phyloP scores from a whole-genome alignment of 2,329 filamentous ascomycete species.

The Pseudocercospora fuligena region DNA sequence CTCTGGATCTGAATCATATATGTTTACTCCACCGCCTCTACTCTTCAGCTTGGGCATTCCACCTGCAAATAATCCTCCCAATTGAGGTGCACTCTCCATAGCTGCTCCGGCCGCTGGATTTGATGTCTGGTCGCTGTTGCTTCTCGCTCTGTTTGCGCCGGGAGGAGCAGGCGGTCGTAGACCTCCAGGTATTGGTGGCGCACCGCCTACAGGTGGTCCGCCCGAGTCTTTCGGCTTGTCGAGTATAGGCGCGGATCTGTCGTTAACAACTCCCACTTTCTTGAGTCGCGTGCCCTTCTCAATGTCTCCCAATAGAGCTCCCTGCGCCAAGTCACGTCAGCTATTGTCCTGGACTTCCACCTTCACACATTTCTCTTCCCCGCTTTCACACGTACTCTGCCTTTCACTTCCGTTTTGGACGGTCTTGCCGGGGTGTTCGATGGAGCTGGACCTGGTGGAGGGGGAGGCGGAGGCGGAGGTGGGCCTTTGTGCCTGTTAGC shows the following conservation, averaged over 20 bases:
- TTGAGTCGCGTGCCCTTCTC: constrained; percentile 77
- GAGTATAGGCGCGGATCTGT: constrained; percentile 81
- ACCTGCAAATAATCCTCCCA: constrained; percentile 86
- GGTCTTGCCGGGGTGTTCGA: constrained; percentile 61
- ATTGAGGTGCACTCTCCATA: constrained; percentile 71
- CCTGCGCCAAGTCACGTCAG: constrained; percentile 56
- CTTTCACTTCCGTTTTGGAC: constrained; percentile 59
- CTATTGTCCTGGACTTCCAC: constrained; percentile 5
- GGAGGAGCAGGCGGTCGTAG: constrained; percentile 73
- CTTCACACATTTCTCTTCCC: neutral
- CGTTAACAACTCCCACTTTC: constrained; percentile 83
- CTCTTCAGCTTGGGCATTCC: constrained; percentile 96
- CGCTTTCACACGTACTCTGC: constrained; percentile 62
- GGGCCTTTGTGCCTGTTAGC: constrained; percentile 25
- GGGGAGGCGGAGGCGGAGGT: constrained; percentile 42
- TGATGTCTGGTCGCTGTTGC: constrained; percentile 75
- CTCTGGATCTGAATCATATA: constrained; percentile 76
- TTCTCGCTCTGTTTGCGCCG: constrained; percentile 69
- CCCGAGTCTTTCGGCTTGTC: constrained; percentile 57
- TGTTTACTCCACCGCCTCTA: constrained; percentile 66
- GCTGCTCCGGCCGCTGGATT: constrained; percentile 47
- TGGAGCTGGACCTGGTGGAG: constrained; percentile 62
- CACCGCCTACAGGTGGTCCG: constrained; percentile 70
- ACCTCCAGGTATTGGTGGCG: constrained; percentile 78
- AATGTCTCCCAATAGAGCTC: constrained; percentile 86